A percentile compares a stretch with the other conserved stretches of the same genome.
phyloP scores from a whole-genome alignment of 352 stramenopile species.

The Globisporangium echinulatum region DNA sequence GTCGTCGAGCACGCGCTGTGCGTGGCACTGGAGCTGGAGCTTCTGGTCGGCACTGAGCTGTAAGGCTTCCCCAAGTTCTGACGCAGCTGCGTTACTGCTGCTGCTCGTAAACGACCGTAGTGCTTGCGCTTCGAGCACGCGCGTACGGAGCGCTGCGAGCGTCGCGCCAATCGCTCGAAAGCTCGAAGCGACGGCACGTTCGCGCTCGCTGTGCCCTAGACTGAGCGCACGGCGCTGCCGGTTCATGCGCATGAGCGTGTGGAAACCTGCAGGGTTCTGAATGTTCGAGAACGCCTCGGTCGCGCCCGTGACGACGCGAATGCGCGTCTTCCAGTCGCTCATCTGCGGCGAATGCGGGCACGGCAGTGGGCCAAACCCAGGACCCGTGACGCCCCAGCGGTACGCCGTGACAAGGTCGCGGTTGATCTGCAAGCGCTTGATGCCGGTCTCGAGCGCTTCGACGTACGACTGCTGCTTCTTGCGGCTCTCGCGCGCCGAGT shows the following conservation, averaged over 20 bases:
- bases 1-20: slow-evolving; percentile 50
- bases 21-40: slow-evolving; percentile 56
- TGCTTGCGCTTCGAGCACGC: slow-evolving; percentile 60
- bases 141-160: slow-evolving; percentile 43
- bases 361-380: slow-evolving; percentile 30
- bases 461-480: slow-evolving; percentile 88
- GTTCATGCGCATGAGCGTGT: slow-evolving; percentile 66
- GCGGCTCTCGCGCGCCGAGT: slow-evolving; percentile 76
- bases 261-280: slow-evolving; percentile 61
- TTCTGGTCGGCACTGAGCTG: slow-evolving; percentile 51
- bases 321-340: slow-evolving; percentile 54
- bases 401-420: slow-evolving; percentile 66
- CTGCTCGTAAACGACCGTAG: slow-evolving; percentile 44
- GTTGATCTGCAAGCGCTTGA: slow-evolving; percentile 84
- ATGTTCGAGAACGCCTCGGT: slow-evolving; percentile 61
- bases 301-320: slow-evolving; percentile 60
- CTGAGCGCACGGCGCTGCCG: slow-evolving; percentile 58
- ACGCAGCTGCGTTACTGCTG: slow-evolving; percentile 12
- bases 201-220: slow-evolving; percentile 34
- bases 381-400: slow-evolving; percentile 58
- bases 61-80: slow-evolving; percentile 39
- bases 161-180: slow-evolving; percentile 54
- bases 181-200: slow-evolving; percentile 49
- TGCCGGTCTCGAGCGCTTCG: slow-evolving; percentile 79
- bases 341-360: slow-evolving; percentile 44